Evolutionary conservation across 495 filamentous ascomycete species (phyloP).

Genomic region (Penicillium steckii): DNA sequence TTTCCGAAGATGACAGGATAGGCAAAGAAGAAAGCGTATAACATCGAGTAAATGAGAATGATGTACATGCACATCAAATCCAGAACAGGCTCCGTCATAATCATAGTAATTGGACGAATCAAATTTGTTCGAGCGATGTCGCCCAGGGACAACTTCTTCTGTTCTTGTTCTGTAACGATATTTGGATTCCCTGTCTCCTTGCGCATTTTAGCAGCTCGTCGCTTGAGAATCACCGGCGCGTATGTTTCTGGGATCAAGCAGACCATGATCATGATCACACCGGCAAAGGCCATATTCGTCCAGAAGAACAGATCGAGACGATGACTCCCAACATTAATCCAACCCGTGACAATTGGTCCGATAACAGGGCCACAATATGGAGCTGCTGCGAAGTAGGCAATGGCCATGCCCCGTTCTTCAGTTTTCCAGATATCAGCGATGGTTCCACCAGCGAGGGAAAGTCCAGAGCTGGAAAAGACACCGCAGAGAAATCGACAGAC

Average conservation of each 20-base stretch:
- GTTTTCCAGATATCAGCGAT: conserved; percentile 62
- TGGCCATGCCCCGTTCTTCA: conserved; percentile 59
- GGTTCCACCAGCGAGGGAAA: conserved; percentile 61
- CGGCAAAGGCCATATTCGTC: conserved; percentile 31
- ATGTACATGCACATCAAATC: conserved; percentile 64
- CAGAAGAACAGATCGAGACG: conserved; percentile 59
- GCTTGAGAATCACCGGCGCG: conserved; percentile 57
- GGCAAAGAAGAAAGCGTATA: conserved; percentile 77
- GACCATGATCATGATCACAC: conserved; percentile 49
- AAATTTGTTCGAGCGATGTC: conserved; percentile 51
- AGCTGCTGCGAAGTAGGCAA: conserved; percentile 54
- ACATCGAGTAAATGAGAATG: conserved; percentile 63
- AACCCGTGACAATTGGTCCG: conserved; percentile 59
- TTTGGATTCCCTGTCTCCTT: conserved; percentile 58
- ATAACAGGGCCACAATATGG: conserved; percentile 55
- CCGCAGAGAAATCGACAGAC: conserved; percentile 58
- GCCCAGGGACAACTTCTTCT: conserved; percentile 18
- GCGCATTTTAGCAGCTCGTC: conserved; percentile 51
- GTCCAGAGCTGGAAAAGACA: conserved; percentile 57
- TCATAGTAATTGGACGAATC: conserved; percentile 34
- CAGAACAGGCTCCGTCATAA: conserved; percentile 53
- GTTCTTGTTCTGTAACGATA: conserved; percentile 50
- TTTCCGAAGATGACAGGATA: conserved; percentile 59
- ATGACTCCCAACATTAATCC: conserved; percentile 49
- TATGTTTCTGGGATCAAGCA: conserved; percentile 62